A percentile compares a stretch with the other conserved stretches of the same genome.
Conservation (phyloP, 495 filamentous ascomycete genomes). For the Xylaria acuta region DNA sequence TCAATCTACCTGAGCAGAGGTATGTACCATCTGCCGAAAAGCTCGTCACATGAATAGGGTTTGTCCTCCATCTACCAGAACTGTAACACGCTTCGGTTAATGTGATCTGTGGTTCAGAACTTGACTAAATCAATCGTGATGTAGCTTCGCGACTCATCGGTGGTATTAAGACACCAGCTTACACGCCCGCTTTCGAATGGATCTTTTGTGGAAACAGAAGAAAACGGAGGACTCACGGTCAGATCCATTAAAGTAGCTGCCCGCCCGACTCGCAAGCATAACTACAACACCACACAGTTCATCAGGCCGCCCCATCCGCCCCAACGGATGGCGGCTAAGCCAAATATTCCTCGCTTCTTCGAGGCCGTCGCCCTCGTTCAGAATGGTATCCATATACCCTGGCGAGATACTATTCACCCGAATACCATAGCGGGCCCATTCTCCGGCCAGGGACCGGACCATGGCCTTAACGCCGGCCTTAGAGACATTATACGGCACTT, state of each 20-base stretch:
- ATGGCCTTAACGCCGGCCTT: constrained; percentile 69
- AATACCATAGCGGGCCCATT: constrained; percentile 69
- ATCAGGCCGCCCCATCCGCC: constrained; percentile 69
- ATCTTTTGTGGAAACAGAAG: background rate
- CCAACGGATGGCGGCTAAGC: constrained; percentile 68
- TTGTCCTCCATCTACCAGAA: constrained; percentile 50
- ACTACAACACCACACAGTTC: constrained; percentile 73
- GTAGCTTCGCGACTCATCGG: background rate
- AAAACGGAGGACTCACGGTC: constrained; percentile 32
- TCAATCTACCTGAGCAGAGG: background rate
- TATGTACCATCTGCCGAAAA: background rate
- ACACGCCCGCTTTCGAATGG: background rate
- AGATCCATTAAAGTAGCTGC: constrained; percentile 71
- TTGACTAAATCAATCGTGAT: background rate
- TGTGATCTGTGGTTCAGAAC: background rate
- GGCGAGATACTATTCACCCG: constrained; percentile 73
- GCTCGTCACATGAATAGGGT: constrained; percentile 41
- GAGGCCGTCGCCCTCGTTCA: constrained; percentile 70
- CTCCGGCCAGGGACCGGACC: constrained; percentile 66
- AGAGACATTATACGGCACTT: constrained; percentile 72
- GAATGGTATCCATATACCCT: constrained; percentile 82
- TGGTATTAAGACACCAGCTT: background rate
- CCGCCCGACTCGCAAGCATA: constrained; percentile 66
- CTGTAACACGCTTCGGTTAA: constrained; percentile 7
- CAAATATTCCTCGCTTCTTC: constrained; percentile 61